A percentile compares a stretch with the other conserved stretches of the same genome.
phyloP scores from a whole-genome alignment of 2,329 filamentous ascomycete species.

The Xylaria sp. region DNA sequence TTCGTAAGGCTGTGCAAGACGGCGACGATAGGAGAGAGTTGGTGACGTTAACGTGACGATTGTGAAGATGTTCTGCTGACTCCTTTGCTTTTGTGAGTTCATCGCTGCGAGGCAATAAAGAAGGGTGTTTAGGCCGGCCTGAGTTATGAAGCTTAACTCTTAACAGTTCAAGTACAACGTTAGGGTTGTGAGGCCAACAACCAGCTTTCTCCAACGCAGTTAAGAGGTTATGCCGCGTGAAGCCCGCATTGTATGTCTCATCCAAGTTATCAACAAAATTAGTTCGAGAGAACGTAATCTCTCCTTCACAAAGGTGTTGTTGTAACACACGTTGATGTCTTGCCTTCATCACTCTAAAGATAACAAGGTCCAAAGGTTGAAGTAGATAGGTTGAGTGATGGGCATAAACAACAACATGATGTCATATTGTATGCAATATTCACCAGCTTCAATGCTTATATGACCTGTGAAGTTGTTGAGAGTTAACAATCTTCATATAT shows the following conservation, averaged over 20 bases:
- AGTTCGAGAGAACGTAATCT: not conserved
- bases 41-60: not conserved
- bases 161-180: not conserved
- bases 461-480: not conserved
- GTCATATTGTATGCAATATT: not conserved
- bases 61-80: not conserved
- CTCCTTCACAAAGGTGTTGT: not conserved
- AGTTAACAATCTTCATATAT: not conserved
- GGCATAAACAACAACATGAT: not conserved
- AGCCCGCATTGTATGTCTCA: not conserved
- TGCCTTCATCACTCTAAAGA: not conserved
- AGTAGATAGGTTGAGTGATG: not conserved
- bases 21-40: not conserved
- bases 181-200: not conserved
- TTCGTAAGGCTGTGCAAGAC: not conserved
- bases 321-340: not conserved
- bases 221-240: not conserved
- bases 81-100: not conserved
- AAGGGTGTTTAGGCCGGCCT: not conserved
- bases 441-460: not conserved
- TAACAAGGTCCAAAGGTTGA: not conserved
- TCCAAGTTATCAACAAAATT: not conserved
- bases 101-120: not conserved
- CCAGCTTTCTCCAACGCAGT: not conserved
- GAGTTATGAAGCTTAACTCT: not conserved